Evolutionary conservation across 2,329 filamentous ascomycete species (phyloP).

Genomic region (Cercospora nicotianae): DNA sequence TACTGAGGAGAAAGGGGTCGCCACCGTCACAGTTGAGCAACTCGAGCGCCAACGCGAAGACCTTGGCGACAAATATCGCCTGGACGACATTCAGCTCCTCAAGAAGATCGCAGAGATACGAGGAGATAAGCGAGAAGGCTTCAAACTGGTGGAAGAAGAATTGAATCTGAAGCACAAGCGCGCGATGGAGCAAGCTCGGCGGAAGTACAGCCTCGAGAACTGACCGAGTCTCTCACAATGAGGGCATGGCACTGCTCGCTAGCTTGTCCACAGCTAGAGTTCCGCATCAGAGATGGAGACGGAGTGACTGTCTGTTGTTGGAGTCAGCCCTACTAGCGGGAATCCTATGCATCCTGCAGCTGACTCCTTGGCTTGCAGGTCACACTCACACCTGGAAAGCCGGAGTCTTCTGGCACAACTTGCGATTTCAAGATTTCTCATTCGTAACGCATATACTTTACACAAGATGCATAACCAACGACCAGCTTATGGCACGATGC

Average conservation of each 20-base stretch:
- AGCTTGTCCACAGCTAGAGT: background rate
- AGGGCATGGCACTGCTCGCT: background rate
- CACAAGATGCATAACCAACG: background rate
- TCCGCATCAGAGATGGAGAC: background rate
- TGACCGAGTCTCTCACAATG: no score
- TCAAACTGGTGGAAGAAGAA: constrained; percentile 10
- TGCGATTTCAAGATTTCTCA: background rate
- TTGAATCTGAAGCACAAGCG: constrained; percentile 9
- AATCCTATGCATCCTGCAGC: constrained; percentile 2
- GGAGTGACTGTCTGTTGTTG: background rate
- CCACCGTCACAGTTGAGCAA: background rate
- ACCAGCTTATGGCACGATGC: constrained; percentile 5
- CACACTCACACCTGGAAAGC: background rate
- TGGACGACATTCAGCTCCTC: constrained; percentile 12
- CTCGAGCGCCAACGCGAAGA: constrained; percentile 7
- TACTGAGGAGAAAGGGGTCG: constrained; percentile 2
- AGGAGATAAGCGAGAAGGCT: background rate
- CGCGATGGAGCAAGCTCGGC: constrained; percentile 1
- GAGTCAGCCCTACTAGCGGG: background rate
- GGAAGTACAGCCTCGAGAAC: constrained; percentile 2
- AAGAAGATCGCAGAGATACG: constrained; percentile 14
- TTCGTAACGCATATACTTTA: no score
- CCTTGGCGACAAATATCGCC: constrained; percentile 7
- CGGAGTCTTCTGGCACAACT: background rate
- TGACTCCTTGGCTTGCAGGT: background rate